Evolutionary conservation across 495 filamentous ascomycete species (phyloP).

Genomic region (Elaphomyces granulatus): DNA sequence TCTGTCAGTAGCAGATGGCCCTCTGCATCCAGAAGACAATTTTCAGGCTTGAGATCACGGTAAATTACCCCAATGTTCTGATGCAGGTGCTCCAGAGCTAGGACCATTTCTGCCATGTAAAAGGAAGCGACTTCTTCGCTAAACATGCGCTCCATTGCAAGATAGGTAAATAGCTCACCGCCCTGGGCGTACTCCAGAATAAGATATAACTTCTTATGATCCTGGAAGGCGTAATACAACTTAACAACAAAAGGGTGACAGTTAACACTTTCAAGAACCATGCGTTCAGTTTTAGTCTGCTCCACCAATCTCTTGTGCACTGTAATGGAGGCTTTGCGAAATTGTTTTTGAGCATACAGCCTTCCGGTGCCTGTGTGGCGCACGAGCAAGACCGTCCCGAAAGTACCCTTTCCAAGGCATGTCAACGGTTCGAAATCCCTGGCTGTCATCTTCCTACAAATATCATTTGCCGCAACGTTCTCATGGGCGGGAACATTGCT

Average conservation of each 20-base stretch:
- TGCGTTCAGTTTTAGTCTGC: constrained; percentile 92
- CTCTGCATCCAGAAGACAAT: constrained; percentile 81
- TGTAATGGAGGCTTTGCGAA: constrained; percentile 84
- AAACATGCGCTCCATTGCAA: constrained; percentile 86
- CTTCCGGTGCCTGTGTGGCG: constrained; percentile 75
- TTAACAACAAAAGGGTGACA: constrained; percentile 96
- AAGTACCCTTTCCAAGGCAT: constrained; percentile 94
- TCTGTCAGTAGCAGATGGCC: constrained; percentile 92
- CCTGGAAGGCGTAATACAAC: constrained; percentile 95
- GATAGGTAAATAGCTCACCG: constrained; percentile 83
- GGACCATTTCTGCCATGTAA: constrained; percentile 96
- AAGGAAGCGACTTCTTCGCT: constrained; percentile 75
- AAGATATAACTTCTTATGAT: constrained; percentile 92
- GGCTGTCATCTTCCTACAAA: constrained; percentile 73
- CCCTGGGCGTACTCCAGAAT: constrained; percentile 98
- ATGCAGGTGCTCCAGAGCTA: constrained; percentile 88
- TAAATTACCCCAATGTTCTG: constrained; percentile 86
- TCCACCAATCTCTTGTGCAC: constrained; percentile 89
- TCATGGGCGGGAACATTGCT: constrained; percentile 11
- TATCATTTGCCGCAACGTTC: constrained; percentile 23
- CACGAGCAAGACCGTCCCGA: constrained; percentile 84
- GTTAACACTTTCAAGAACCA: constrained; percentile 87
- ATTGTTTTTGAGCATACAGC: constrained; percentile 94
- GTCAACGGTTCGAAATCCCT: constrained; percentile 82
- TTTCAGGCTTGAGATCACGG: constrained; percentile 94